Evolutionary conservation across 495 filamentous ascomycete species (phyloP), one percentile per base, ranked within the genome.

Genomic region (Aspergillus cristatus): DNA sequence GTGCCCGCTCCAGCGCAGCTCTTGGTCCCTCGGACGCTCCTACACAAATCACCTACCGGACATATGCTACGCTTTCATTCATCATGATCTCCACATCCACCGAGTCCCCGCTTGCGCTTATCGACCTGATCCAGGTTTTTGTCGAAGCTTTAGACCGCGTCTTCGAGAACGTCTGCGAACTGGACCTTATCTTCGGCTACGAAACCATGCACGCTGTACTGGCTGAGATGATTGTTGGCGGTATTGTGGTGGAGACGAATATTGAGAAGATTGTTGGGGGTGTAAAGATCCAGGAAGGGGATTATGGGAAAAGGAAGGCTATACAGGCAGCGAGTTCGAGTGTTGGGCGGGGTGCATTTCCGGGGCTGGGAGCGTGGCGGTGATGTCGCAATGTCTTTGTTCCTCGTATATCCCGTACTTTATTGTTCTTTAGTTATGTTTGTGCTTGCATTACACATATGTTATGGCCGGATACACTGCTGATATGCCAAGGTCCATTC

Each of bases 181-280:
- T 98, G 34, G 91, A 98, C 56, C 72, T 98, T 38, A 98, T 97
- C 60, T 98, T 97, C 67, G 95, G 95, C 48, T 98, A 94, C 57
- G 91, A 98, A 73, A 89, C 86, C 18, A 74, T 97, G 57, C 91
- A 98, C 65, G 84, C 91, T 4, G 76, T 82, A 16, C 68, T 98
- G 15, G 76, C 77, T 47, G 91, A 98, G 74, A 93, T 98, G 85
- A 80, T 98, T 37, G 83, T 96, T 3, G 91, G 93, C 10, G 91
- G 91, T 2, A 87, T 96, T 28, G 93, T 97, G 18, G 79, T 97
- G 17, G 91, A 98, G 66, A 98, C 93, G 22, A 81, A 81, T 51
- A 65, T 90, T 40, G 86, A 90, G 18, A 82, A 75, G 63, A 87
- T 97, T 34, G 83, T 97, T 11, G 74, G 81, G 16, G 88, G 86